Conservation (phyloP, 495 filamentous ascomycete genomes). For the Penicillium ucsense region DNA sequence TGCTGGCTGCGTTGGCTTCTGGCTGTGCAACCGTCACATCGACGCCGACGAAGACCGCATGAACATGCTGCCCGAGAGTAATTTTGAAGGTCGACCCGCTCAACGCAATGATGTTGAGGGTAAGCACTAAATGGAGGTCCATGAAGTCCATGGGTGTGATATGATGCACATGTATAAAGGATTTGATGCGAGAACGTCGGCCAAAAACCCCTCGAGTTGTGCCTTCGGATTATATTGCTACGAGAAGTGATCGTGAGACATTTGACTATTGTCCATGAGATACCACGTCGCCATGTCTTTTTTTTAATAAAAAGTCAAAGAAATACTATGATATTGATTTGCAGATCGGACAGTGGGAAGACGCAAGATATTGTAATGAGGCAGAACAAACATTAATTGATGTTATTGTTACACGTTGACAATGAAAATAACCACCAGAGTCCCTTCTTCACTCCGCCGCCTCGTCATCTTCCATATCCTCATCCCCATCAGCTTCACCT, state of each 20-base stretch:
- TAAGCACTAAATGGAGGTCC: not conserved
- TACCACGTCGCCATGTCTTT: no score
- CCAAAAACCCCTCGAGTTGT: no score
- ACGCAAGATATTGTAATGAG: no score
- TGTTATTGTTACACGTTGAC: not conserved
- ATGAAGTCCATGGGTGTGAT: not conserved
- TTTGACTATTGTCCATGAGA: no score
- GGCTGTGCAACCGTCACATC: constrained; percentile 45
- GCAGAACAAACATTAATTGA: no score
- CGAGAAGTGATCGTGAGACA: no score
- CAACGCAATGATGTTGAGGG: constrained; percentile 1
- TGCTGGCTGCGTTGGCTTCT: constrained; percentile 52
- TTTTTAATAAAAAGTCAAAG: no score
- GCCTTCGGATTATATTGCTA: no score
- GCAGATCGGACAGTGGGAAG: no score
- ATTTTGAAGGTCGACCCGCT: constrained; percentile 5
- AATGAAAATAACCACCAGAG: not conserved
- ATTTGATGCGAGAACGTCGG: no score
- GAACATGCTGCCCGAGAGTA: constrained; percentile 35
- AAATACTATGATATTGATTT: no score
- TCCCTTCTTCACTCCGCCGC: not conserved
- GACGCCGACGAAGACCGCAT: constrained; percentile 57
- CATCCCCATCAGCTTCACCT: not conserved
- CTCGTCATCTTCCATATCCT: not conserved
- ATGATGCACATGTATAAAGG: not conserved